Evolutionary conservation across 305 asterid genomes (phyloP).

Genomic region (Ajuga reptans): DNA sequence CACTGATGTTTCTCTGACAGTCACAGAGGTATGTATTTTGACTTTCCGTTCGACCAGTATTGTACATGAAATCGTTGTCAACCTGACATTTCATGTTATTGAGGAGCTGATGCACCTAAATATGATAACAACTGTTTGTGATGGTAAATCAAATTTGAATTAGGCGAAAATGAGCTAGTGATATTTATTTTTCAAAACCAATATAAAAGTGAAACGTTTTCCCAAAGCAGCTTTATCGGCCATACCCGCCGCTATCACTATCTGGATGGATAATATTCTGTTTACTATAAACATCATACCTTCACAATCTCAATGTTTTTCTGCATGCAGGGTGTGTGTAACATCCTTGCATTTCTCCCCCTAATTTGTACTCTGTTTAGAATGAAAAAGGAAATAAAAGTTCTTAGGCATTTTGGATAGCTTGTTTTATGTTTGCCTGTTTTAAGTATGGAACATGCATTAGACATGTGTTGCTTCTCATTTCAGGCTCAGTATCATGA

Average conservation of each 20-base stretch:
- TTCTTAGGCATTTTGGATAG: not conserved
- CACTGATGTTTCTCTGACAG: conserved; percentile 71
- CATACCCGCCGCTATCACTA: conserved; percentile 6
- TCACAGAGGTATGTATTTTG: conserved; percentile 64
- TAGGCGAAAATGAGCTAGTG: not conserved
- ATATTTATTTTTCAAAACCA: not conserved
- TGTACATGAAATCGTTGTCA: conserved; percentile 1
- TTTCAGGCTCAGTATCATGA: conserved; percentile 94
- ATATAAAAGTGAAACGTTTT: not conserved
- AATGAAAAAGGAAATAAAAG: not conserved
- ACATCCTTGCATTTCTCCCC: not conserved
- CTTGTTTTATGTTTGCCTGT: not conserved
- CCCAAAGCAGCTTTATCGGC: not conserved
- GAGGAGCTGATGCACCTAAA: conserved; percentile 16
- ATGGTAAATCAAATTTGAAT: conserved; percentile 16
- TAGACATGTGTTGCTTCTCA: conserved; percentile 15
- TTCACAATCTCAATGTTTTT: conserved; percentile 2
- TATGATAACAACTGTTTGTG: conserved; percentile 4
- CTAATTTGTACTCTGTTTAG: not conserved
- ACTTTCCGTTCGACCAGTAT: conserved; percentile 8
- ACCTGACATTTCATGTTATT: conserved; percentile 3
- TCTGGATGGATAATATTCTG: conserved; percentile 11
- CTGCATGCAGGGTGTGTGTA: conserved; percentile 14
- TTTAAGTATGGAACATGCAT: conserved; percentile 13
- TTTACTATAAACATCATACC: not conserved